A percentile compares a stretch with the other conserved stretches of the same genome.
Conservation (phyloP, 2,329 filamentous ascomycete species). For the Aspergillus sp. region DNA sequence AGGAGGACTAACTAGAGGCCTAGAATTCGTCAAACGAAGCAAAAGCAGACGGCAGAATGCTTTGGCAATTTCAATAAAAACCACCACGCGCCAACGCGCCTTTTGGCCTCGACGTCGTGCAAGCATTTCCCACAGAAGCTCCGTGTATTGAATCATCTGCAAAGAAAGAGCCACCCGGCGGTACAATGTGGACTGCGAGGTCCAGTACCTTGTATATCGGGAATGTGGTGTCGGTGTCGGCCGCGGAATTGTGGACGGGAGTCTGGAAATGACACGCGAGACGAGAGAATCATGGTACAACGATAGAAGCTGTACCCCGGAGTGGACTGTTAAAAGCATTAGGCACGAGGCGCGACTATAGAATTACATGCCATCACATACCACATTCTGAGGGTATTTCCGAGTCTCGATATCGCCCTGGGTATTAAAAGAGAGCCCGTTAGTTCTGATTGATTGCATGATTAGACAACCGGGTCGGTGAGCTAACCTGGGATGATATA, state of each 20-base stretch:
- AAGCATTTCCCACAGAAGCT: slow-evolving; percentile 95
- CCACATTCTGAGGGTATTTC: slow-evolving; percentile 88
- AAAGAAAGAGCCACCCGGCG: slow-evolving; percentile 71
- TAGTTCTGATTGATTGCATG: not conserved
- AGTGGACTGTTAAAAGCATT: slow-evolving; percentile 54
- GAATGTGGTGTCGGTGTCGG: slow-evolving; percentile 50
- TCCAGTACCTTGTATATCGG: slow-evolving; percentile 58
- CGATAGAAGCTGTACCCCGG: slow-evolving; percentile 78
- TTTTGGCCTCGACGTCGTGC: slow-evolving; percentile 76
- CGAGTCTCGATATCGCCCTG: slow-evolving; percentile 55
- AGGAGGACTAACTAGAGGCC: slow-evolving; percentile 73
- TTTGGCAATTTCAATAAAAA: slow-evolving; percentile 78
- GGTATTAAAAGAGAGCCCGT: not conserved
- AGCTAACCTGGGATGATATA: slow-evolving; percentile 77
- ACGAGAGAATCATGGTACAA: slow-evolving; percentile 89
- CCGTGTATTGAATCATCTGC: slow-evolving; percentile 88
- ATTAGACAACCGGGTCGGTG: not conserved
- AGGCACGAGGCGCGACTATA: slow-evolving; percentile 11
- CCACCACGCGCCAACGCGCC: slow-evolving; percentile 75
- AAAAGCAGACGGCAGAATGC: slow-evolving; percentile 74
- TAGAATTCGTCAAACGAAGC: slow-evolving; percentile 70
- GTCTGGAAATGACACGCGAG: slow-evolving; percentile 51
- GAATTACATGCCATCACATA: slow-evolving; percentile 26
- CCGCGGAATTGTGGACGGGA: slow-evolving; percentile 45
- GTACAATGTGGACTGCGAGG: slow-evolving; percentile 59